Conservation (phyloP, 176 grass and related monocot species). For the Carex myosuroides region DNA sequence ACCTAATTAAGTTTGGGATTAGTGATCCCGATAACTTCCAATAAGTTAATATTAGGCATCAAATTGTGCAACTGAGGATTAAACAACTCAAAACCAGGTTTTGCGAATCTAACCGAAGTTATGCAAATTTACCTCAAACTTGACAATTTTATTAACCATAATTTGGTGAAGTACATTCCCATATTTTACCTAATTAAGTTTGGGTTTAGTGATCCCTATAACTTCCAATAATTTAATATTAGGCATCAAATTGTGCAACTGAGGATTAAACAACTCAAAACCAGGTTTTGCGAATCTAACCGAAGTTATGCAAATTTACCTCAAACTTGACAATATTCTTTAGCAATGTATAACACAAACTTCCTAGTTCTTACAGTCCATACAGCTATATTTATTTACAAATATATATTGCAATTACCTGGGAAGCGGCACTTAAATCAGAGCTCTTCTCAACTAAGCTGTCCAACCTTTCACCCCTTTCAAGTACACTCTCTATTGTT, state of each 20-base stretch:
- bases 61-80: background rate
- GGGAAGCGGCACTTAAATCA: conserved; percentile 90
- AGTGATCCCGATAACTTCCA: background rate
- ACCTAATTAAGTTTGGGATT: background rate
- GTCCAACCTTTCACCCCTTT: conserved; percentile 88
- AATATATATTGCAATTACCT: conserved; percentile 50
- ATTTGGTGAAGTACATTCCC: background rate
- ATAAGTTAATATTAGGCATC: background rate
- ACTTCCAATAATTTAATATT: background rate
- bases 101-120: background rate
- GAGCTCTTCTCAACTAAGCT: conserved; percentile 99
- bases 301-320: background rate
- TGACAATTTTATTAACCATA: background rate
- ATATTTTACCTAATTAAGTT: background rate
- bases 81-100: background rate
- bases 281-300: background rate
- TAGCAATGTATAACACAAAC: background rate
- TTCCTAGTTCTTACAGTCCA: background rate
- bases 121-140: no score
- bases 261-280: background rate
- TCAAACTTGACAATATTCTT: background rate
- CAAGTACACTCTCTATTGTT: conserved; percentile 92
- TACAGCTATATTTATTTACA: background rate
- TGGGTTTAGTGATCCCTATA: background rate
- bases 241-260: background rate